Evolutionary conservation across 129 eudicot species (phyloP).

Genomic region (Gnaphalium uliginosum): DNA sequence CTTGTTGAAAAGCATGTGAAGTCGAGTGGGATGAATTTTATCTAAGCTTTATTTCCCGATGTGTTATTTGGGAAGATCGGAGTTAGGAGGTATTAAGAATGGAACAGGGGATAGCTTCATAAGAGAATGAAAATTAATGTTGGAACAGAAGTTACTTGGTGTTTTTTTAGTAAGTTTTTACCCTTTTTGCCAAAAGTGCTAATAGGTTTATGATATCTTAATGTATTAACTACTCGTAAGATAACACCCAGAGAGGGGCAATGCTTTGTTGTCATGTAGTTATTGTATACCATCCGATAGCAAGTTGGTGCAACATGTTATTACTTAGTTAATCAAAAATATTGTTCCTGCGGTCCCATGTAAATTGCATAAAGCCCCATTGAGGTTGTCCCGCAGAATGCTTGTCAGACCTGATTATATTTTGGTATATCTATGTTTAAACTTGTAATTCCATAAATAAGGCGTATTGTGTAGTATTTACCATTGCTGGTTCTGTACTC

Average conservation of each 20-base stretch:
- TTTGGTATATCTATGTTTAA: neutral
- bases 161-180: neutral
- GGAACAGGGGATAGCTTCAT: too few relatives aligned
- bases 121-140: neutral
- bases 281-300: too few relatives aligned
- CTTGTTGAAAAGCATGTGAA: neutral
- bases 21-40: neutral
- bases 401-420: neutral
- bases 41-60: neutral
- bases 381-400: neutral
- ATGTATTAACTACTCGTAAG: neutral
- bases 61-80: neutral
- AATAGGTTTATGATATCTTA: neutral
- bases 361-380: neutral
- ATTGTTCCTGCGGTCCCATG: neutral
- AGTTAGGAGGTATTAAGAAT: neutral
- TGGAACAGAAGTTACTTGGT: neutral
- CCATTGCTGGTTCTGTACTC: neutral
- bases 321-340: neutral
- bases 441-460: conserved; percentile 6
- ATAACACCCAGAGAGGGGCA: too few relatives aligned
- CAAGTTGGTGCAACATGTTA: neutral
- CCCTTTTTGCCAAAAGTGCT: neutral
- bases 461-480: neutral
- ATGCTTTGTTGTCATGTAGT: too few relatives aligned